Evolutionary conservation across 164 flowering plant genomes (phyloP), one percentile per base, ranked within the genome.

Genomic region (Magnolia officinalis): DNA sequence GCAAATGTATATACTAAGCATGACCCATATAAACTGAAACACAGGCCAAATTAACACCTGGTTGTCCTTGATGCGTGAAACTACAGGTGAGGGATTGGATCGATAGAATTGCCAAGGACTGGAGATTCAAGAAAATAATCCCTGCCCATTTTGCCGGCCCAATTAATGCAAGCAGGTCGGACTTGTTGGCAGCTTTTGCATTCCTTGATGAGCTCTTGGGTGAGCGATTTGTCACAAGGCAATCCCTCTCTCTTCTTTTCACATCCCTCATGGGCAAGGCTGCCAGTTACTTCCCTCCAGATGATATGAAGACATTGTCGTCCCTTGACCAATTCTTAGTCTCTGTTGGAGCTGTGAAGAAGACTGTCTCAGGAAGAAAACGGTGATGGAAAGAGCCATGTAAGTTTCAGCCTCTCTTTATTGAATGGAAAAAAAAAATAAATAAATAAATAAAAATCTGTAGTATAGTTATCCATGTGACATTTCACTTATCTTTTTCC

Each of bases 121-220:
- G 98, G 97, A 86, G 78, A 76, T 96, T 94, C 88, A 90, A 84
- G 86, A 90, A 94, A 78, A 92, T 96, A 82, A 94, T 96, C 78
- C 98, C 99, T 0, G 97, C 97, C 18, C 98, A 96, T 81, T 96
- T 96, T 85, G 87, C 95, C 65, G 99, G 91, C 73, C 98, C 98
- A 23, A 78, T 96, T 55, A 90, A 83, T 65, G 96, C 94, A 74
- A 85, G 88, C 84, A 88, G 91, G 78, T 90, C 97, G 19, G 98
- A 92, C 10, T 90, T 96, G 75, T 80, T 91, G 71, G 93, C 97
- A 21, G 98, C 98, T 71, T 96, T 96, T 82, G 96, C 78, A 19
- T 96, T 96, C 82, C 92, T 96, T 29, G 98, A 94, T 72, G 97
- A 96, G 50, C 92, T 91, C 55, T 84, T 94, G 85, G 96, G 88